These are phyloP conservation scores for Mycena vitilis DNA, from an alignment of 768 basidiomycete genomes.

Conservation along the genomic window DNA sequence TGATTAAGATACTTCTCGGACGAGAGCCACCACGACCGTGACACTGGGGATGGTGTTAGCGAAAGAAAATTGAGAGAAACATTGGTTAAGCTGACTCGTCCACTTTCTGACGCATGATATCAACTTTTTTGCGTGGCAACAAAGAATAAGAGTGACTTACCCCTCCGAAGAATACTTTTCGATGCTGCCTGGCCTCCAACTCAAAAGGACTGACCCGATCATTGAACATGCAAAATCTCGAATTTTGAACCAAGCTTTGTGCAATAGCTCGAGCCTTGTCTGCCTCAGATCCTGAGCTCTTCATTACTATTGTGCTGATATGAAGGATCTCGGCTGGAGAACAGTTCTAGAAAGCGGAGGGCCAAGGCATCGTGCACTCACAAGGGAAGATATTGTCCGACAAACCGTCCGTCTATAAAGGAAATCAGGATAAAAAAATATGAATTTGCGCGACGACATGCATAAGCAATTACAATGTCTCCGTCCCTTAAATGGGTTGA, in stretches of 20 bases:
- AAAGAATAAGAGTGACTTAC: constrained; percentile 58
- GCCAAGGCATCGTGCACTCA: not conserved
- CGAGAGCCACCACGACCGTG: constrained; percentile 75
- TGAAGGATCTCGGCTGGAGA: constrained; percentile 66
- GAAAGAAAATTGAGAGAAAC: no score
- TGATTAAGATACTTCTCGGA: constrained; percentile 68
- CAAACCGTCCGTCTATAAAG: constrained; percentile 62
- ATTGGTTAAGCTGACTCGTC: constrained; percentile 57
- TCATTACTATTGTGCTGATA: constrained; percentile 75
- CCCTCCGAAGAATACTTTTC: constrained; percentile 76
- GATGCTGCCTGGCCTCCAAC: constrained; percentile 73
- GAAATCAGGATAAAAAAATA: constrained; percentile 12
- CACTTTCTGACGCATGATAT: constrained; percentile 64
- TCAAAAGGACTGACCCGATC: constrained; percentile 81
- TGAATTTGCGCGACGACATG: constrained; percentile 39
- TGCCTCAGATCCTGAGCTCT: constrained; percentile 66
- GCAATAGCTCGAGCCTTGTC: constrained; percentile 77
- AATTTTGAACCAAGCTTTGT: constrained; percentile 77
- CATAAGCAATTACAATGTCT: constrained; percentile 65
- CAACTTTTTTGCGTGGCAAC: no score
- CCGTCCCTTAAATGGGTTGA: constrained; percentile 60
- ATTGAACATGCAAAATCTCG: constrained; percentile 76
- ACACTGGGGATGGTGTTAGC: constrained; percentile 45
- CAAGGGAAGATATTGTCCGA: constrained; percentile 72
- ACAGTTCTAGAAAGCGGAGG: not conserved